A percentile compares a stretch with the other conserved stretches of the same genome.
Conservation (phyloP, 2,329 filamentous ascomycete species). For the Mollisiaceae sp. region DNA sequence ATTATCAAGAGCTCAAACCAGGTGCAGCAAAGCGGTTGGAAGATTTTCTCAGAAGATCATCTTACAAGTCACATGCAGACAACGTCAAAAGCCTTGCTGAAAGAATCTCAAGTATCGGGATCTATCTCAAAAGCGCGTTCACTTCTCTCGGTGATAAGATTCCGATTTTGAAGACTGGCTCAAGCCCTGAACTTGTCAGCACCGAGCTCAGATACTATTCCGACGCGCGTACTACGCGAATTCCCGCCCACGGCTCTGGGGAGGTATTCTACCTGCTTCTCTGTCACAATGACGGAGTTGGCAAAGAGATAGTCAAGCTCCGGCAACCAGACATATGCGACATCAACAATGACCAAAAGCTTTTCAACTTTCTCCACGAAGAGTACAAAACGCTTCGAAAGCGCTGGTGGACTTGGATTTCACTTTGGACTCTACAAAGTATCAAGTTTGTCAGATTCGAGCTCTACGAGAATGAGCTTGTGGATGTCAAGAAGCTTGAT, state of each 20-base stretch:
- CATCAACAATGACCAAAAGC: slow-evolving; percentile 9
- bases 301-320: slow-evolving; percentile 9
- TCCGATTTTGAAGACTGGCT: not conserved
- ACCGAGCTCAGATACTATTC: slow-evolving; percentile 17
- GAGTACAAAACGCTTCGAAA: slow-evolving; percentile 12
- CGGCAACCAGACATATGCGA: slow-evolving; percentile 12
- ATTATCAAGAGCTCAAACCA: slow-evolving; percentile 1
- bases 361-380: slow-evolving; percentile 14
- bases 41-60: too few species aligned
- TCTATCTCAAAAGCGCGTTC: not conserved
- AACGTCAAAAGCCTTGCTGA: not conserved
- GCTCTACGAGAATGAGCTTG: slow-evolving; percentile 12
- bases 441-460: slow-evolving; percentile 25
- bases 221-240: slow-evolving; percentile 6
- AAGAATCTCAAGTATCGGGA: not conserved
- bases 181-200: not conserved
- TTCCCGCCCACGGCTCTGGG: slow-evolving; percentile 3
- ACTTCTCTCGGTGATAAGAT: not conserved
- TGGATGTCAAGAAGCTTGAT: slow-evolving; percentile 21
- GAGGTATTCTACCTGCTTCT: slow-evolving; percentile 18
- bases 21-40: not conserved
- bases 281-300: slow-evolving; percentile 16
- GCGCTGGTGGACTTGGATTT: slow-evolving; percentile 11
- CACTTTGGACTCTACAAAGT: slow-evolving; percentile 14
- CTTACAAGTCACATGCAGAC: too few species aligned